Conservation (phyloP, 352 stramenopile genomes). For the Phytopythium helicoides region DNA sequence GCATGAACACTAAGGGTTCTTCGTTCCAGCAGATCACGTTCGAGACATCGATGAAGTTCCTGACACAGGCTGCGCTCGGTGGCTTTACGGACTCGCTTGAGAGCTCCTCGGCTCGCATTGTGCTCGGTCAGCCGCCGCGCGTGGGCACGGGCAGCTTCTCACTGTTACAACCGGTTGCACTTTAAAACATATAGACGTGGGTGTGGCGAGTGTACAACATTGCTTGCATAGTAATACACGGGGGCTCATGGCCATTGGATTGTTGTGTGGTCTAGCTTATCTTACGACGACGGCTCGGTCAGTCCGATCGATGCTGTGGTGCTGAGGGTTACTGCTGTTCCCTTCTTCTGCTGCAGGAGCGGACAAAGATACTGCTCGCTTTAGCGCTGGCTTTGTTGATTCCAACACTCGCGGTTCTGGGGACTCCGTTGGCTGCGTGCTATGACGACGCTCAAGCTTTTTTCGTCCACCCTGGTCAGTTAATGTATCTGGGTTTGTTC, state of each 20-base stretch:
- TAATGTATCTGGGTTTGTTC: not conserved
- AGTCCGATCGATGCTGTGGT: too few relatives aligned
- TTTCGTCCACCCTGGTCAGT: not conserved
- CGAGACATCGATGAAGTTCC: slow-evolving; percentile 99
- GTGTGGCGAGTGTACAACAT: not conserved
- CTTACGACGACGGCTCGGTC: too few relatives aligned
- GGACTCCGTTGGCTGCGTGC: not conserved
- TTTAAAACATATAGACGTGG: slow-evolving; percentile 33
- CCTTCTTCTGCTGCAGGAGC: not conserved
- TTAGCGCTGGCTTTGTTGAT: not conserved
- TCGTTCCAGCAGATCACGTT: slow-evolving; percentile 99
- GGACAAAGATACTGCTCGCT: slow-evolving; percentile 1
- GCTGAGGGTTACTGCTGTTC: not conserved
- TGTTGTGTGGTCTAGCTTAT: too few relatives aligned
- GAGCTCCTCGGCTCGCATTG: slow-evolving; percentile 94
- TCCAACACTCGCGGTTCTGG: not conserved
- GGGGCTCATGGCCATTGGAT: too few relatives aligned
- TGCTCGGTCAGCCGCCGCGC: slow-evolving; percentile 92
- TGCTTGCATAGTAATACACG: slow-evolving; percentile 1
- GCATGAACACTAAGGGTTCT: slow-evolving; percentile 96
- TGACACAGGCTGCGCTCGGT: slow-evolving; percentile 94
- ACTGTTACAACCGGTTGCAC: slow-evolving; percentile 85
- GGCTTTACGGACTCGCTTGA: slow-evolving; percentile 89
- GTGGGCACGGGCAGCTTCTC: slow-evolving; percentile 97
- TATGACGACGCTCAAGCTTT: not conserved